Conservation (phyloP, 139 green algal species). For the Chlamydomonas sp. region DNA sequence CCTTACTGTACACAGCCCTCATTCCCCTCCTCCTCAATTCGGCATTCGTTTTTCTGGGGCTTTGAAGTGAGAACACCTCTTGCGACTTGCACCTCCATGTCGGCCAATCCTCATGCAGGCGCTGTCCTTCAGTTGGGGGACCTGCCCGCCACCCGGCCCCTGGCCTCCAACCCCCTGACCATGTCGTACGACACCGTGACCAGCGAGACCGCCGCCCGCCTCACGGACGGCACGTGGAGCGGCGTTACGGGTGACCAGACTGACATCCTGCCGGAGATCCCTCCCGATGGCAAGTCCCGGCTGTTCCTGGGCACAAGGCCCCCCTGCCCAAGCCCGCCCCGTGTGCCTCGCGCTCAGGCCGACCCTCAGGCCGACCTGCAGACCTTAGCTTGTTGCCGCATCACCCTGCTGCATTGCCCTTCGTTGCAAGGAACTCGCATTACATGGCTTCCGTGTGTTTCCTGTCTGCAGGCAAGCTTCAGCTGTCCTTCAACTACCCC, state of each 20-base stretch:
- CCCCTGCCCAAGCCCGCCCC: too few species aligned
- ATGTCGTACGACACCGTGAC: conserved; percentile 39
- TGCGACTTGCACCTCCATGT: background rate
- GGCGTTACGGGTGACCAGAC: conserved; percentile 20
- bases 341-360: too few species aligned
- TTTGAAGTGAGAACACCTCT: background rate
- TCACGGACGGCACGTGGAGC: conserved; percentile 58
- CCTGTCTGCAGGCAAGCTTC: conserved; percentile 34
- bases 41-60: too few species aligned
- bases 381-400: too few species aligned
- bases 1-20: background rate
- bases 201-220: conserved; percentile 27
- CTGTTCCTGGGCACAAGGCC: too few species aligned
- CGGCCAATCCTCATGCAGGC: conserved; percentile 26
- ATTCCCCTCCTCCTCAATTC: background rate
- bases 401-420: too few species aligned
- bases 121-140: conserved; percentile 37
- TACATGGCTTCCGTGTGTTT: too few species aligned
- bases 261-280: conserved; percentile 62
- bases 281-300: conserved; percentile 54
- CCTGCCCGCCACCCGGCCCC: background rate
- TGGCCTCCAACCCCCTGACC: conserved; percentile 39
- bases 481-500: conserved; percentile 52
- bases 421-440: background rate
- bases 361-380: too few species aligned